Evolutionary conservation across 1,139 yeast genomes (phyloP), one percentile per base, ranked within the genome.

Genomic region (Kluyveromyces sp.): DNA sequence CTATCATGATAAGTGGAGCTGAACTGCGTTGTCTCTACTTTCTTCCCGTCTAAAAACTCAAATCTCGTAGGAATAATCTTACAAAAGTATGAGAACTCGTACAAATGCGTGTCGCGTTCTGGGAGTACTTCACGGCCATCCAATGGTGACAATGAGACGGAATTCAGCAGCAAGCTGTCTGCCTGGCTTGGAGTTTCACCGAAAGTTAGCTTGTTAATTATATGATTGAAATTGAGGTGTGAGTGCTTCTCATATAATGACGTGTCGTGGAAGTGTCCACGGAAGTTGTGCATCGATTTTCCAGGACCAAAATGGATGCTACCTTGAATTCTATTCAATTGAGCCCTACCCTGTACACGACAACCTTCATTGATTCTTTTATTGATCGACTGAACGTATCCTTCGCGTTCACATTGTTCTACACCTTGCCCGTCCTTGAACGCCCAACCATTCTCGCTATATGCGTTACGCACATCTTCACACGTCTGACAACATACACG

Each of bases 221-320:
- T 66, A 64, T 92, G 98, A 55, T 83, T 79, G 57, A 79, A 85
- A 55, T 80, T 75, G 63, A 81, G 74, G 48, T 77, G 77, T 51
- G 75, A 76, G 2, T 70, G 69, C 51, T 77, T 73, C 39, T 70
- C 68, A 66, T 77, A 92, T 49, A 88, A 72, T 4, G 95, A 83
- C 51, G 85, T 66, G 62, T 92, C 98, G 68, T 92, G 98, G 53
- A 79, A 74, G 63, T 92, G 97, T 53, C 74, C 73, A 27, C 78
- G 79, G 6, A 69, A 68, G 42, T 68, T 45, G 72, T 73, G 42
- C 85, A 78, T 49, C 77, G 68, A 62, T 10, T 64, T 80, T 25
- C 98, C 98, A 2, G 98, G 97, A 1, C 97, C 96, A 72, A 92
- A 89, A 68, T 92, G 97, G 55, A 92, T 70, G 61, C 88, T 85